A percentile compares a stretch with the other conserved stretches of the same genome.
phyloP scores from a whole-genome alignment of 345 rosid species.

The Punica granatum region DNA sequence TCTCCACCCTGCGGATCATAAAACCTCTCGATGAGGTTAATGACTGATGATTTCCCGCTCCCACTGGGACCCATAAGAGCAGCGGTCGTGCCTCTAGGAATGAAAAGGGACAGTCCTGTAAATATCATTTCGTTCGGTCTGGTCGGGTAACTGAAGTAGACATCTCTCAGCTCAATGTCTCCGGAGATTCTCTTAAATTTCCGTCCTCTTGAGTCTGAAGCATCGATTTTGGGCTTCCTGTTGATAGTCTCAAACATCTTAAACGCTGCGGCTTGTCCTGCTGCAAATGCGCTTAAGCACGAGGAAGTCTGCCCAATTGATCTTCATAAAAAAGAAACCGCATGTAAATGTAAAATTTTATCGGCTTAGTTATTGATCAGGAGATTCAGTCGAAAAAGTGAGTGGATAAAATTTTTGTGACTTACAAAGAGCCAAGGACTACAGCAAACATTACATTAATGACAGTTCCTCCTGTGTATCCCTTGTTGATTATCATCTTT shows the following conservation, averaged over 20 bases:
- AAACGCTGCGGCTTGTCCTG: constrained; percentile 59
- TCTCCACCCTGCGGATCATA: constrained; percentile 52
- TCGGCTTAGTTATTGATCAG: neutral
- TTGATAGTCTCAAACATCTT: constrained; percentile 56
- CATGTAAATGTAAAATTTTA: neutral
- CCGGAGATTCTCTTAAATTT: constrained; percentile 36
- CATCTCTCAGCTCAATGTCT: constrained; percentile 48
- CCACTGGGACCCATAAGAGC: constrained; percentile 75
- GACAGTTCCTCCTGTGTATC: constrained; percentile 54
- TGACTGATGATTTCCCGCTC: constrained; percentile 63
- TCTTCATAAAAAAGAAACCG: constrained; percentile 22
- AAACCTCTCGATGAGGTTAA: constrained; percentile 65
- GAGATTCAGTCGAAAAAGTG: neutral
- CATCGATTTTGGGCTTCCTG: constrained; percentile 50
- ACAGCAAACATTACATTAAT: constrained; percentile 44
- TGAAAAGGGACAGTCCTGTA: constrained; percentile 38
- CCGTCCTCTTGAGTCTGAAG: constrained; percentile 31
- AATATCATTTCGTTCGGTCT: constrained; percentile 54
- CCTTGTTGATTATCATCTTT: constrained; percentile 51
- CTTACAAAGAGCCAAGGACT: constrained; percentile 53
- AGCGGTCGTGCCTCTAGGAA: constrained; percentile 45
- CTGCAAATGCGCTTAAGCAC: constrained; percentile 43
- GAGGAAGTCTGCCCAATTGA: constrained; percentile 65
- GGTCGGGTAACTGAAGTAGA: constrained; percentile 53
- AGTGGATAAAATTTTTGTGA: constrained; percentile 1